Evolutionary conservation across 2,329 filamentous ascomycete genomes (phyloP).

Genomic region (Atkinsonella texensis): DNA sequence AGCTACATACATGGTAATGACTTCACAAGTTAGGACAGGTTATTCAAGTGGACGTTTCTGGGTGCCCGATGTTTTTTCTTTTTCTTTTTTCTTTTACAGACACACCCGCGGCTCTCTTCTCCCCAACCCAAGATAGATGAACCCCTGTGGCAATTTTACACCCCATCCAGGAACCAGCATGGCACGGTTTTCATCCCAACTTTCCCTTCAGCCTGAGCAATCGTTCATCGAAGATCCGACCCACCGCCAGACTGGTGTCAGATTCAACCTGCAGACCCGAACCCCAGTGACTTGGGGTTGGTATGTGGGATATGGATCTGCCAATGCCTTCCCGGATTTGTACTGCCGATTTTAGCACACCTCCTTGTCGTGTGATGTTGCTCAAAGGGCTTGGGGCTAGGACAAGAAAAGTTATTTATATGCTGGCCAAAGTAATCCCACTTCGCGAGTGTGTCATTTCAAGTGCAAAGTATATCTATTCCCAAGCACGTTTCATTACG

Average conservation of each 20-base stretch:
- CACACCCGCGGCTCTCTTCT: no score
- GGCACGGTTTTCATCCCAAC: constrained; percentile 9
- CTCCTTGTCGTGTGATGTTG: constrained; percentile 4
- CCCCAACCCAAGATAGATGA: no score
- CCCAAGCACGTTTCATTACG: neutral
- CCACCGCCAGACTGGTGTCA: constrained; percentile 13
- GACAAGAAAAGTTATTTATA: no score
- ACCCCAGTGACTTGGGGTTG: constrained; percentile 4
- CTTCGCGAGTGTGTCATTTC: neutral
- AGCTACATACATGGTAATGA: no score
- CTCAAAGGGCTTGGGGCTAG: neutral
- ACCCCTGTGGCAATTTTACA: no score
- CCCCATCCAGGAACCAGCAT: neutral
- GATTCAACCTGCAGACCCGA: constrained; percentile 5
- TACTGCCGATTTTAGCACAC: constrained; percentile 1
- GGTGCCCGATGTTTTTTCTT: neutral
- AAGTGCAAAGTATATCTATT: neutral
- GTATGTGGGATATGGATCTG: constrained; percentile 6
- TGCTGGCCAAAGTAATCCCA: constrained; percentile 8
- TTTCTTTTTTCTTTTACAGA: neutral
- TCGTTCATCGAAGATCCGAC: constrained; percentile 6
- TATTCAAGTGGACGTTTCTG: no score
- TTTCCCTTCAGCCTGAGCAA: neutral
- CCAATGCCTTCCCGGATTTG: constrained; percentile 9
- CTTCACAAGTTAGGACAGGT: no score